These are phyloP conservation scores for Lachnellula suecica DNA, from an alignment of 2,329 filamentous ascomycete genomes.

Conservation along the genomic window DNA sequence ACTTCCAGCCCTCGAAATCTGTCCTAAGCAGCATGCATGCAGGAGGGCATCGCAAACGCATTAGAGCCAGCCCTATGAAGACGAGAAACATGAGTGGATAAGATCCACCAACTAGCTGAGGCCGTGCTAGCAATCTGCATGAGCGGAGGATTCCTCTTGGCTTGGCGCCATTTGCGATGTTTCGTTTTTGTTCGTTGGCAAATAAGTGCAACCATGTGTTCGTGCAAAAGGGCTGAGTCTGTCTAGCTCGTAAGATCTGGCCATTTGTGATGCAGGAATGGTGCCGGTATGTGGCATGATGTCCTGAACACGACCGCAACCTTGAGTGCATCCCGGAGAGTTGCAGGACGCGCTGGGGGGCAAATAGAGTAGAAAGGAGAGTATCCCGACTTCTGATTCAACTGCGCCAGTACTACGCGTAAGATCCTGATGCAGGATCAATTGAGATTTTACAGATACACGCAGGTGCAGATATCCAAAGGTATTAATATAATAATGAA, in stretches of 20 bases:
- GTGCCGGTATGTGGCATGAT: too few species aligned
- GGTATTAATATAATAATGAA: too few species aligned
- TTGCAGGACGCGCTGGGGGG: not conserved
- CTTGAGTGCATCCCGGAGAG: not conserved
- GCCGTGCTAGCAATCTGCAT: not conserved
- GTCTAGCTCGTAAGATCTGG: not conserved
- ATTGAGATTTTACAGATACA: too few species aligned
- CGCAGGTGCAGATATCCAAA: too few species aligned
- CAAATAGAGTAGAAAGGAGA: not conserved
- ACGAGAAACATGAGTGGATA: not conserved
- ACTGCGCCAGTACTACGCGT: too few species aligned
- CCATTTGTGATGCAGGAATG: not conserved
- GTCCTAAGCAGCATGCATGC: too few species aligned
- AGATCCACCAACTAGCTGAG: not conserved
- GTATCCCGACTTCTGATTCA: not conserved
- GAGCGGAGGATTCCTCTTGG: not conserved
- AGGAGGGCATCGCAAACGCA: constrained; percentile 1
- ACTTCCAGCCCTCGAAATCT: constrained; percentile 3
- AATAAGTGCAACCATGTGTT: too few species aligned
- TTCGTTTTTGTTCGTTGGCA: not conserved
- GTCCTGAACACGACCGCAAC: not conserved
- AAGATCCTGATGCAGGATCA: too few species aligned
- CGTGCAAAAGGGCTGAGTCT: too few species aligned
- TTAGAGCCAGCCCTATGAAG: constrained; percentile 11
- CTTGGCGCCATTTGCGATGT: not conserved